Evolutionary conservation across 805 yeast species (phyloP).

Genomic region (Metschnikowia vanudenii): DNA sequence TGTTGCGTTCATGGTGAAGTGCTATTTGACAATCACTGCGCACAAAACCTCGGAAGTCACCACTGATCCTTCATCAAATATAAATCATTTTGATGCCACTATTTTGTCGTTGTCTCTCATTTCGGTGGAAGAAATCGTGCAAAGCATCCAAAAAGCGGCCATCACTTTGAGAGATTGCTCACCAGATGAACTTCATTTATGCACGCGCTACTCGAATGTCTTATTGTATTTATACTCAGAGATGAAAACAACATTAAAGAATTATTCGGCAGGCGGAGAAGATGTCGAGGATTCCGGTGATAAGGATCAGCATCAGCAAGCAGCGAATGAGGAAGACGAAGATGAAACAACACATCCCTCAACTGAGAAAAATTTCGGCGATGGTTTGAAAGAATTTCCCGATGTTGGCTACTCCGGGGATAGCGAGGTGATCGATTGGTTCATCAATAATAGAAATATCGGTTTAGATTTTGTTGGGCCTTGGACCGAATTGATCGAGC

Average conservation of each 20-base stretch:
- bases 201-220: conserved; percentile 75
- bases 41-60: conserved; percentile 30
- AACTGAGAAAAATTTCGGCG: not conserved
- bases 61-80: conserved; percentile 17
- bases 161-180: conserved; percentile 74
- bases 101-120: conserved; percentile 60
- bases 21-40: conserved; percentile 64
- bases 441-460: conserved; percentile 36
- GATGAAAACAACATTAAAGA: conserved; percentile 52
- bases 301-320: not conserved
- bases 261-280: conserved; percentile 5
- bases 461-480: conserved; percentile 56
- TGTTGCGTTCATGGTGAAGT: conserved; percentile 86
- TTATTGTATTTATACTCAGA: conserved; percentile 74
- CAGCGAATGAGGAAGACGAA: conserved; percentile 11
- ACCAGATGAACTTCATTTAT: conserved; percentile 85
- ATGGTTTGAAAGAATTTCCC: conserved; percentile 10
- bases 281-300: conserved; percentile 2
- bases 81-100: conserved; percentile 43
- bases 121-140: conserved; percentile 67
- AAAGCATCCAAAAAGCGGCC: conserved; percentile 69
- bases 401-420: conserved; percentile 29
- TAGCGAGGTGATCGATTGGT: conserved; percentile 46
- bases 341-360: conserved; percentile 8
- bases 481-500: conserved; percentile 78